Evolutionary conservation across 768 basidiomycete species (phyloP).

Genomic region (Hypholoma fasciculare): DNA sequence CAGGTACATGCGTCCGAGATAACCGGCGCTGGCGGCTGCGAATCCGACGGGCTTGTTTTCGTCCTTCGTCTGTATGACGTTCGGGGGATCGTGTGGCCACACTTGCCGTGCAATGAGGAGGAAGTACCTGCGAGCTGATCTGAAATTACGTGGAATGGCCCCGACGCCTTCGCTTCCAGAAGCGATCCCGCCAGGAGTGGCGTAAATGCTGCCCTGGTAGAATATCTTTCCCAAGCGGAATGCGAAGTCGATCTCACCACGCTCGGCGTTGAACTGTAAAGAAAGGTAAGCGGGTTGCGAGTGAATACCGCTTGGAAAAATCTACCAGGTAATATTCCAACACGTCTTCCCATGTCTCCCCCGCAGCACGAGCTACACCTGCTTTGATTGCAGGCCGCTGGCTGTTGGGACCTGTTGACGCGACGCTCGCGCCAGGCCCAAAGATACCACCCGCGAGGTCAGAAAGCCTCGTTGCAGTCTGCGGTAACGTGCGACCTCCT

Average conservation of each 20-base stretch:
- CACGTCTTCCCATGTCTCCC: conserved; percentile 93
- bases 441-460: conserved; percentile 93
- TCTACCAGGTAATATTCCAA: conserved; percentile 87
- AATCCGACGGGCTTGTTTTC: conserved; percentile 53
- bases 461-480: conserved; percentile 79
- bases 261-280: conserved; percentile 87
- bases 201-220: conserved; percentile 94
- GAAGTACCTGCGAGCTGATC: conserved; percentile 82
- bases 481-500: conserved; percentile 84
- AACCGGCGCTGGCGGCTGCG: conserved; percentile 82
- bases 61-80: conserved; percentile 54
- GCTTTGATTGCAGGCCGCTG: conserved; percentile 81
- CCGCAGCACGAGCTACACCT: conserved; percentile 77
- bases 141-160: conserved; percentile 78
- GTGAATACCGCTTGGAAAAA: not conserved
- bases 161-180: conserved; percentile 94
- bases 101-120: conserved; percentile 76
- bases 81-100: conserved; percentile 82
- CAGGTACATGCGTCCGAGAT: conserved; percentile 91
- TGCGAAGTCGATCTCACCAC: conserved; percentile 86
- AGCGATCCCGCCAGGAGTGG: conserved; percentile 71
- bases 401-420: conserved; percentile 79
- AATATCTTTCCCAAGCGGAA: conserved; percentile 94
- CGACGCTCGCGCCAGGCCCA: conserved; percentile 92
- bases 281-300: conserved; percentile 11